Evolutionary conservation across 2,329 filamentous ascomycete genomes (phyloP).

Genomic region (Shiraia sp.): DNA sequence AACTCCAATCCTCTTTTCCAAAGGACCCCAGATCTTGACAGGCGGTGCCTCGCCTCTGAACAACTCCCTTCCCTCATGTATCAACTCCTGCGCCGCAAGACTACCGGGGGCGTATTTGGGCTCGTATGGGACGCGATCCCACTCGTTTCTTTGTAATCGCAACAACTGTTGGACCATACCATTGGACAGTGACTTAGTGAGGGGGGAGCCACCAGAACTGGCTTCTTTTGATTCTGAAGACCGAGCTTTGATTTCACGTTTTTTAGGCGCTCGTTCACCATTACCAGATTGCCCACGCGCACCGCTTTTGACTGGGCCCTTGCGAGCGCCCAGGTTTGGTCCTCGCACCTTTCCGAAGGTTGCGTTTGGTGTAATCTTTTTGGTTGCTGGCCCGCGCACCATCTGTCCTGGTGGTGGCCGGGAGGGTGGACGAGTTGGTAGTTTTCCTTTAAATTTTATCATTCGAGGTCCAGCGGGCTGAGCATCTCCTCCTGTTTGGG

Average conservation of each 20-base stretch:
- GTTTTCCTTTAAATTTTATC: constrained; percentile 10
- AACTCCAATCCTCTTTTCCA: constrained; percentile 37
- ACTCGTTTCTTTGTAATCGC: constrained; percentile 40
- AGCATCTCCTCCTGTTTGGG: constrained; percentile 1
- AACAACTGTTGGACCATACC: constrained; percentile 39
- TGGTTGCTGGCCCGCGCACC: constrained; percentile 34
- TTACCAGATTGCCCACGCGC: constrained; percentile 1
- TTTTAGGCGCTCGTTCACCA: constrained; percentile 22
- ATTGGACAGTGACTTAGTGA: constrained; percentile 25
- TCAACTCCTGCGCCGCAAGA: constrained; percentile 34
- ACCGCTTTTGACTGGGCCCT: constrained; percentile 7
- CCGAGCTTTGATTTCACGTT: constrained; percentile 18
- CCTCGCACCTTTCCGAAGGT: constrained; percentile 16
- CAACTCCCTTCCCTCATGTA: constrained; percentile 36
- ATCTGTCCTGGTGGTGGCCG: constrained; percentile 30
- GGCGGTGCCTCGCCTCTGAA: constrained; percentile 37
- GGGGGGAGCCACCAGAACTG: constrained; percentile 10
- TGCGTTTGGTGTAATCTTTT: constrained; percentile 21
- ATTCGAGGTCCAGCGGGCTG: constrained; percentile 11
- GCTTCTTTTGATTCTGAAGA: constrained; percentile 5
- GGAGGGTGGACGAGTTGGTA: constrained; percentile 8
- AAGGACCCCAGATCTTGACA: constrained; percentile 31
- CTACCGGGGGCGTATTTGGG: constrained; percentile 42
- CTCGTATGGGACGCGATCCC: constrained; percentile 41
- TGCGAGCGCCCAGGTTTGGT: constrained; percentile 33